These are phyloP conservation scores for Penicillium riverlandense DNA, from an alignment of 495 filamentous ascomycete species.

Conservation along the genomic window DNA sequence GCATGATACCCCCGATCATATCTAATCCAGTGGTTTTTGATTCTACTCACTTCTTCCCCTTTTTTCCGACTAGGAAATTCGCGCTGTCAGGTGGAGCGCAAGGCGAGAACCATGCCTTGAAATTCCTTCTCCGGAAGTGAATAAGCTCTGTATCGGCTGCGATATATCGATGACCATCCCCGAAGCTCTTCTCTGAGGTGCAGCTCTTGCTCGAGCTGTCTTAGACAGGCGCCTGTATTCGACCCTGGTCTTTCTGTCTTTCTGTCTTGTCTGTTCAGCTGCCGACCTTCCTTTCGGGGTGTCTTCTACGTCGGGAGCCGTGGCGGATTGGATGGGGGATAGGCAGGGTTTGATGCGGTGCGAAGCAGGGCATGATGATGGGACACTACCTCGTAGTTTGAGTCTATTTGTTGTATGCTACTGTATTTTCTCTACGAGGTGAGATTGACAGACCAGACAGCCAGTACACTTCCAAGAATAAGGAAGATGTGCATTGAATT, in stretches of 20 bases:
- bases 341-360: constrained; percentile 7
- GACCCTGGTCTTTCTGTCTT: constrained; percentile 5
- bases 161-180: constrained; percentile 40
- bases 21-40: constrained; percentile 5
- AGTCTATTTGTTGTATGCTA: too few relatives aligned
- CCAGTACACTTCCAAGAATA: too few relatives aligned
- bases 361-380: constrained; percentile 9
- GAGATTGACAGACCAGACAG: too few relatives aligned
- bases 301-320: constrained; percentile 14
- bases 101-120: constrained; percentile 50
- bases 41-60: constrained; percentile 1
- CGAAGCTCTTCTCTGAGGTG: background rate
- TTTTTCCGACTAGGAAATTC: constrained; percentile 19
- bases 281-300: constrained; percentile 16
- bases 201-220: constrained; percentile 1
- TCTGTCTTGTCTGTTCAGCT: constrained; percentile 6
- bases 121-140: constrained; percentile 32
- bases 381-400: constrained; percentile 10
- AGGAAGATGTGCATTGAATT: too few relatives aligned
- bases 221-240: constrained; percentile 6
- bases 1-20: constrained; percentile 23
- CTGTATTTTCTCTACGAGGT: too few relatives aligned
- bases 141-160: constrained; percentile 56
- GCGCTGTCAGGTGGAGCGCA: constrained; percentile 52
- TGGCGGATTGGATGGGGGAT: constrained; percentile 1